Base-by-base conservation (phyloP, 2,329 filamentous ascomycete species). In the Tympanopsis confertula region DNA sequence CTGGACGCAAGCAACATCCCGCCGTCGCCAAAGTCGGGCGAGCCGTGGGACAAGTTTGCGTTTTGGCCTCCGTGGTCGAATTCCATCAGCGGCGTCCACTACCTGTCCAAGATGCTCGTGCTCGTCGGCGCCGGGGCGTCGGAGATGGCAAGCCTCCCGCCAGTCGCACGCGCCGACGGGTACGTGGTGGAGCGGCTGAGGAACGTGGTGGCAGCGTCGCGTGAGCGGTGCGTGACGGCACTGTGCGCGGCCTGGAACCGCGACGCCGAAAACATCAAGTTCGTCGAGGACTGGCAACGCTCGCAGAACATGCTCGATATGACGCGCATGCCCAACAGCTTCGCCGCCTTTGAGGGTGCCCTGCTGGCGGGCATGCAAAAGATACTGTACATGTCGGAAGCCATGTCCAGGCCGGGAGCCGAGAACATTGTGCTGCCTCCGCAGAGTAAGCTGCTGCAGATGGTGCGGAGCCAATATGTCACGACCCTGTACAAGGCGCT, bases 11-110 rank as follows among this genome's bases (percentile, higher is more conserved):
- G 74, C 51, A 87, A 84, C 44, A 65, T 85, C 2, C 88, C 86
- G 10, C 78, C 81, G 1, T 86, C 83, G 0, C 85, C 86, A 0
- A 84, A 71, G 47, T 74, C 74, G 33, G 89, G 88, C 4, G 86
- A 94, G 48, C 65, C 80, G 0, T 96, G 87, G 86, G 91, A 96
- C 52, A 82, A 89, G 61, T 77, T 91, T 56, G 89, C 88, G 0
- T 98, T 96, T 58, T 96, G 89, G 88, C 88, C 89, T 3, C 91
- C 89, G 0, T 82, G 84, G 61, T 84, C 87, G 2, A 96, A 95
- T 52, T 88, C 88, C 0, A 65, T 96, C 18, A 93, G 87, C 41
- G 89, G 85, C n/a, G 85, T 89, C 2, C 77, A 94, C 55, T 95
- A 94, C 51, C 69, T 98, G 4, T 78, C 83, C 37, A 86, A 83